Base-by-base conservation (phyloP, 179 eudicot species). In the Drosera spatulata region DNA sequence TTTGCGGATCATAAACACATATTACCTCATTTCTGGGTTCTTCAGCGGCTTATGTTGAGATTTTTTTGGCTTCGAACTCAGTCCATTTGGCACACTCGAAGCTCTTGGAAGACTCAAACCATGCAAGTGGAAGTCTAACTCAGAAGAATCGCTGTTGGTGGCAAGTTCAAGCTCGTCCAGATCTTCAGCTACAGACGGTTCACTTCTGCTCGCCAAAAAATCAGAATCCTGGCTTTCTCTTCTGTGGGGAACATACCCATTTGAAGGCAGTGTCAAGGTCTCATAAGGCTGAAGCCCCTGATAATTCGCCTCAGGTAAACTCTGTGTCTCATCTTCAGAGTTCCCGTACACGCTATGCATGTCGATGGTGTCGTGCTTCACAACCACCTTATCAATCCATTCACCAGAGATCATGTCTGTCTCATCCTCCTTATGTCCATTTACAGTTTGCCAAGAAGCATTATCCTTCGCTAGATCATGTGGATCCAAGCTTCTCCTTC, bases 401-500 rank as follows among this genome's bases (percentile, higher is more conserved):
- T 85, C 91, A 41, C 78, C 80, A 15, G 86, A 64, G 56, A 66
- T 72, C 50, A 59, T 46, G 47, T 70, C 82, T 75, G 60, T 76
- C 64, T 82, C 88, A 0, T 81, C 93, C 62, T 71, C 83, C 59
- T 64, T 80, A 44, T 77, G 73, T 54, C 56, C 68, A 44, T 65
- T 80, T 11, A 73, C 67, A 11, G 86, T 77, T 41, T 91, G 88
- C 90, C 96, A 85, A 2, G 79, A 77, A 51, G 87, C 71, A 2
- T 81, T 73, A 62, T 81, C 77, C 58, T 83, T 73, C 41, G 83
- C 72, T 13, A 90, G 69, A 64, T 90, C 97, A 50, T 79, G 82
- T 9, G 88, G 94, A 73, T 94, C 96, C 68, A 90, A 69, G 79
- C 89, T 83, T 66, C 77, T 79, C 62, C 75, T 83, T 66, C 90